These are phyloP conservation scores for Candida piceae DNA, from an alignment of 805 yeast genomes.

Conservation along the genomic window DNA sequence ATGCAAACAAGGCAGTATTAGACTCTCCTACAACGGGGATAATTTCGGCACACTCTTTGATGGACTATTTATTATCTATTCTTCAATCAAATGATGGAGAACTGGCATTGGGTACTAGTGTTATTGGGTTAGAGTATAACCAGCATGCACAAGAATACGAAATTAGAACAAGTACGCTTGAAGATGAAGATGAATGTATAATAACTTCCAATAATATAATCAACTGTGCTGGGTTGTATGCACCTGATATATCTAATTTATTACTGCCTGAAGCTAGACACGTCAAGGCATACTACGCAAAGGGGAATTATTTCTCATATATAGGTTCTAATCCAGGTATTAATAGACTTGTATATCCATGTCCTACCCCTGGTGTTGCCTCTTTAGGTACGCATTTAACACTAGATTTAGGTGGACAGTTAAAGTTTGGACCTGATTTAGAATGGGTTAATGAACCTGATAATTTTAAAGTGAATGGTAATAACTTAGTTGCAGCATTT, in stretches of 20 bases:
- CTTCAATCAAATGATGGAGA: constrained; percentile 61
- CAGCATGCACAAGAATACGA: constrained; percentile 24
- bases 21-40: constrained; percentile 84
- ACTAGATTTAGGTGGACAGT: constrained; percentile 70
- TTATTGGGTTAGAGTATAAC: constrained; percentile 34
- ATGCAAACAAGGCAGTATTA: constrained; percentile 56
- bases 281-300: constrained; percentile 61
- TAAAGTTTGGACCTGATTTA: constrained; percentile 84
- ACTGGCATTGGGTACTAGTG: constrained; percentile 56
- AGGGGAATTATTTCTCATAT: constrained; percentile 75
- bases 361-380: constrained; percentile 64
- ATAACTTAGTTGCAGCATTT: constrained; percentile 50
- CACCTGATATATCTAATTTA: constrained; percentile 67
- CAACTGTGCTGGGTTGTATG: constrained; percentile 77
- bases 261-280: constrained; percentile 60
- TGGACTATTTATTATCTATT: constrained; percentile 50
- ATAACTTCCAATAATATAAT: constrained; percentile 55
- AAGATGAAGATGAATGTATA: constrained; percentile 28
- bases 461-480: constrained; percentile 44
- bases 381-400: constrained; percentile 88
- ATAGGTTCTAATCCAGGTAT: constrained; percentile 36
- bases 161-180: constrained; percentile 25
- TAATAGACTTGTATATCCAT: constrained; percentile 66
- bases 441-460: constrained; percentile 61
- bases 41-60: constrained; percentile 71